These are phyloP conservation scores for Cubamyces lactineus DNA, from an alignment of 768 basidiomycete species.

Conservation along the genomic window DNA sequence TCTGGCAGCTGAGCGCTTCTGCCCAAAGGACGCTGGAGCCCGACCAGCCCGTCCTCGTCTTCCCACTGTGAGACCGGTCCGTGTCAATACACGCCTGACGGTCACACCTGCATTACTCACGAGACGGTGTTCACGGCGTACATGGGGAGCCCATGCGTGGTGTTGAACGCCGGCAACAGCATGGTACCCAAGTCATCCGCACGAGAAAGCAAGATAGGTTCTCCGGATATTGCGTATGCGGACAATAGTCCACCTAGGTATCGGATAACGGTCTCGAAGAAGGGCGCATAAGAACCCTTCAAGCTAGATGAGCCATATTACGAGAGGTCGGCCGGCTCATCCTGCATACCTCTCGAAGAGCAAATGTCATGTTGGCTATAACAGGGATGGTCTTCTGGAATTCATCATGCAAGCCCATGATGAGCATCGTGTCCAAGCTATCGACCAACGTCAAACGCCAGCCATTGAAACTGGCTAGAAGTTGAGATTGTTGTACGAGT, in stretches of 20 bases:
- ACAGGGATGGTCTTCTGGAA: slow-evolving; percentile 64
- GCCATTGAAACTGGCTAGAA: slow-evolving; percentile 64
- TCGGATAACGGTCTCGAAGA: slow-evolving; percentile 86
- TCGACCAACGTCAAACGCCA: slow-evolving; percentile 83
- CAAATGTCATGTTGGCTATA: slow-evolving; percentile 54
- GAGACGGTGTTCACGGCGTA: slow-evolving; percentile 69
- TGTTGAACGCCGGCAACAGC: slow-evolving; percentile 74
- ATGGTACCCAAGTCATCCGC: slow-evolving; percentile 80
- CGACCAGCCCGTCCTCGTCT: slow-evolving; percentile 40
- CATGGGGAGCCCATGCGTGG: slow-evolving; percentile 68
- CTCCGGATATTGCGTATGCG: slow-evolving; percentile 74
- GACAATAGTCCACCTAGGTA: slow-evolving; percentile 88
- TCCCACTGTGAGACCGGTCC: slow-evolving; percentile 40
- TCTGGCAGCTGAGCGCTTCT: slow-evolving; percentile 79
- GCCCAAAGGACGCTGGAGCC: slow-evolving; percentile 51
- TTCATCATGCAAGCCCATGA: slow-evolving; percentile 78
- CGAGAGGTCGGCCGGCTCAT: slow-evolving; percentile 10
- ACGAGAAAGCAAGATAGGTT: slow-evolving; percentile 61
- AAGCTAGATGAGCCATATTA: not conserved
- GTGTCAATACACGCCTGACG: not conserved
- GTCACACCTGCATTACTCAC: slow-evolving; percentile 38
- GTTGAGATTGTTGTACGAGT: not conserved
- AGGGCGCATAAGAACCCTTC: slow-evolving; percentile 47
- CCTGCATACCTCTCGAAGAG: slow-evolving; percentile 42
- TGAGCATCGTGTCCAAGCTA: slow-evolving; percentile 81